Evolutionary conservation across 495 filamentous ascomycete species (phyloP), one percentile per base, ranked within the genome.

Genomic region (Neurospora sp.): DNA sequence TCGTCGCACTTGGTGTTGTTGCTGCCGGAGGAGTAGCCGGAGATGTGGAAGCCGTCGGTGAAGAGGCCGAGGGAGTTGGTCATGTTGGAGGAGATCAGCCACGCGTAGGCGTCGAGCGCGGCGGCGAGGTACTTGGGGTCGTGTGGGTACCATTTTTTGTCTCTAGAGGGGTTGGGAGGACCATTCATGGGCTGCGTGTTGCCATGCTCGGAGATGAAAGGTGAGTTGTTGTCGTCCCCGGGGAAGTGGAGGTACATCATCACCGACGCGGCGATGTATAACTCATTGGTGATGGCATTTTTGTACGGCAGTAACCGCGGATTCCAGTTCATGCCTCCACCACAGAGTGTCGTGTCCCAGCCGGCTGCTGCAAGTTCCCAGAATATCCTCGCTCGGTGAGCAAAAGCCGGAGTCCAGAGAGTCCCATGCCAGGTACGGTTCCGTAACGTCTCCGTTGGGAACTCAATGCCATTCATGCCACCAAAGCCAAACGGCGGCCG

Each of bases 261-360:
- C 65, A 96, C 87, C 68, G 90, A 94, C 1, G 93, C 93, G 0
- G 94, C 84, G 71, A 98, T 93, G 77, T 85, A 98, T 9, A 98
- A 86, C 78, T 98, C 90, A 78, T 99, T 99, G 39, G 96, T 99
- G 74, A 99, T 95, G 71, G 96, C 94, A 77, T 99, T 99, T 80
- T 98, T 99, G 82, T 99, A 98, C 0, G 95, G 94, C 27, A 83
- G 80, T 47, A 97, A 82, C 69, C 88, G 86, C 6, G 93, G 96
- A 69, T 90, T 96, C 96, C 96, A 99, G 69, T 90, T 85, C 94
- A 99, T 97, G 3, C 96, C 96, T 18, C 96, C 96, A 14, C 87
- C 87, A 75, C 96, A 98, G 2, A 97, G 86, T 45, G 83, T 85
- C 27, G 87, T 89, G 81, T 97, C 93, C 93, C 95, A 98, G 10